A percentile compares a stretch with the other conserved stretches of the same genome.
Conservation (phyloP, 108 stramenopile genomes). For the Aurantiochytrium sp. region DNA sequence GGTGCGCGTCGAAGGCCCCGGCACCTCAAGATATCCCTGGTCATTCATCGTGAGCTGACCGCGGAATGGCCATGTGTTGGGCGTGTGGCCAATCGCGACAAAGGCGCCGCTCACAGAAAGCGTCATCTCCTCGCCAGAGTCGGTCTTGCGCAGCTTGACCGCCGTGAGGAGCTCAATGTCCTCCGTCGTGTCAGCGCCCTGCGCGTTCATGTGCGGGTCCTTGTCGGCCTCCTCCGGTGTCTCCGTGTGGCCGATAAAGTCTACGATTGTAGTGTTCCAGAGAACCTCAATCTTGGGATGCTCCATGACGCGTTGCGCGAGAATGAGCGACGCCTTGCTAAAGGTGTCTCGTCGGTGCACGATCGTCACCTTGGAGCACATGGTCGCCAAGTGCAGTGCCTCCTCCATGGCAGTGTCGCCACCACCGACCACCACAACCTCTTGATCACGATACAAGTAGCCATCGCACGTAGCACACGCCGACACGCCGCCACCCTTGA, state of each 20-base stretch:
- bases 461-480: conserved; percentile 95
- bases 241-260: conserved; percentile 57
- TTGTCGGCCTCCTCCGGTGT: conserved; percentile 47
- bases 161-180: conserved; percentile 50
- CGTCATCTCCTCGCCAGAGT: conserved; percentile 49
- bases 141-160: conserved; percentile 57
- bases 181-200: conserved; percentile 9
- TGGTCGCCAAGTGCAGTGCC: conserved; percentile 78
- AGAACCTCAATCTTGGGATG: conserved; percentile 70
- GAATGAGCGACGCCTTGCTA: conserved; percentile 68
- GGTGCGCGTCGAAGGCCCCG: conserved; percentile 59
- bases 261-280: conserved; percentile 70
- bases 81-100: conserved; percentile 88
- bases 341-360: conserved; percentile 82
- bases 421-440: conserved; percentile 86
- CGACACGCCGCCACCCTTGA: conserved; percentile 78
- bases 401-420: conserved; percentile 95
- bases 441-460: conserved; percentile 61
- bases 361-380: conserved; percentile 67
- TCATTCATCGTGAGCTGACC: conserved; percentile 70
- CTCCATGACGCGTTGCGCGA: conserved; percentile 69
- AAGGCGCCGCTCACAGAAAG: conserved; percentile 72
- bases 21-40: conserved; percentile 70
- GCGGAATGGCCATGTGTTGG: conserved; percentile 70
- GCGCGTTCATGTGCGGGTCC: conserved; percentile 27